phyloP scores from a whole-genome alignment of 345 rosid species.

The Eucalyptus sideroxylon region DNA sequence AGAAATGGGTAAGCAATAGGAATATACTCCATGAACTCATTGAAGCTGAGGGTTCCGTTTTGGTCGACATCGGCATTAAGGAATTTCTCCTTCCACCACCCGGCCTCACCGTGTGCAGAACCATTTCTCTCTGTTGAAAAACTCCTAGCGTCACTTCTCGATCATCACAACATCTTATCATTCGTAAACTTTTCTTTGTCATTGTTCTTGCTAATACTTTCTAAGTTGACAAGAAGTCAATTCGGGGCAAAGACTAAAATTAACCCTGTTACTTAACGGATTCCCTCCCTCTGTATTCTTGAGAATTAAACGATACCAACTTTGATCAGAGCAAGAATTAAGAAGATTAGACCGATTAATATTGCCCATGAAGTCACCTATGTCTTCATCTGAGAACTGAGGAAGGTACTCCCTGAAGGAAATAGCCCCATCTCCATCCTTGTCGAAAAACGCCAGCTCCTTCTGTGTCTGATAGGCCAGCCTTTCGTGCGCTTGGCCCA shows the following conservation, averaged over 20 bases:
- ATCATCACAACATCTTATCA: neutral
- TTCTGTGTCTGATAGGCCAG: slow-evolving; percentile 30
- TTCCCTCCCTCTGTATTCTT: neutral
- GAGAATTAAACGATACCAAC: neutral
- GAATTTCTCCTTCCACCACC: slow-evolving; percentile 66
- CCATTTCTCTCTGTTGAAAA: slow-evolving; percentile 24
- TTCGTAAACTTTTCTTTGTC: neutral
- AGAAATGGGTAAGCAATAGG: neutral
- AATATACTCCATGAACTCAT: slow-evolving; percentile 44
- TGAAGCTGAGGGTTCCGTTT: slow-evolving; percentile 31
- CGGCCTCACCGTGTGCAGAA: slow-evolving; percentile 52
- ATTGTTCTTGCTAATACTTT: neutral
- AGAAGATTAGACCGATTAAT: neutral
- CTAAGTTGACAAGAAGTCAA: neutral
- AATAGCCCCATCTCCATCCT: slow-evolving; percentile 41
- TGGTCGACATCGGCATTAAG: slow-evolving; percentile 40
- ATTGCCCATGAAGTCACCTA: slow-evolving; percentile 14
- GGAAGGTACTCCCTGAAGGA: slow-evolving; percentile 49
- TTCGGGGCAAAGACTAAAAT: neutral
- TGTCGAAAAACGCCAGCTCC: slow-evolving; percentile 30
- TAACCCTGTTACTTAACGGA: neutral
- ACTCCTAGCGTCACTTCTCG: neutral
- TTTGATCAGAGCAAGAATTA: neutral
- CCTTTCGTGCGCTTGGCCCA: slow-evolving; percentile 29
- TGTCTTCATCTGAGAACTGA: slow-evolving; percentile 35